Percentiles rank a stretch among this genome's conserved stretches.
phyloP scores from a whole-genome alignment of 2,329 filamentous ascomycete species.

The Colletotrichum sp. region DNA sequence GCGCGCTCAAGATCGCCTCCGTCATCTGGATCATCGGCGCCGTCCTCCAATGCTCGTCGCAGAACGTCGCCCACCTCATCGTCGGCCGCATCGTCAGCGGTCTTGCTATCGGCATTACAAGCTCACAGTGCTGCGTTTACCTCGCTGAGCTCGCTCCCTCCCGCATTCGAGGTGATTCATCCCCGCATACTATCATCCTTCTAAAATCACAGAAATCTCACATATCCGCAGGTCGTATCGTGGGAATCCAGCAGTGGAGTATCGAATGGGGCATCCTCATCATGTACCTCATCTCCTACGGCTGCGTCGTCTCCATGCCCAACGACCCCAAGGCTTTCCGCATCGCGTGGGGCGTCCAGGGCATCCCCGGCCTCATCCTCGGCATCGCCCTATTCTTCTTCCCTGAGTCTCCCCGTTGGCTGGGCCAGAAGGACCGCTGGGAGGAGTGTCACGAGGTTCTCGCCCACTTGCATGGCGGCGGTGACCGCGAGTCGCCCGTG shows the following conservation, averaged over 20 bases:
- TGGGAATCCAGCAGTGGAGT: slow-evolving; percentile 76
- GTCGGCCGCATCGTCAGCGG: slow-evolving; percentile 67
- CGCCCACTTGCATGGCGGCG: slow-evolving; percentile 57
- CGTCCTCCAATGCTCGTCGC: slow-evolving; percentile 62
- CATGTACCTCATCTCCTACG: slow-evolving; percentile 74
- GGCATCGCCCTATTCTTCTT: slow-evolving; percentile 24
- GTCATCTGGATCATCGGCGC: slow-evolving; percentile 62
- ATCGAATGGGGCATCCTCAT: slow-evolving; percentile 72
- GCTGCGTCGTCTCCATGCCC: slow-evolving; percentile 60
- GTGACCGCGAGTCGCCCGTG: slow-evolving; percentile 56
- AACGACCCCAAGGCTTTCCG: slow-evolving; percentile 66
- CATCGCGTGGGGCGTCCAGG: slow-evolving; percentile 36
- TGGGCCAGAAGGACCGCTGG: slow-evolving; percentile 20
- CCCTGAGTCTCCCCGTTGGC: slow-evolving; percentile 19
- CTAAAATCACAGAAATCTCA: neutral
- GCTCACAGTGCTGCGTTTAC: slow-evolving; percentile 72
- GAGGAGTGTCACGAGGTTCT: slow-evolving; percentile 23
- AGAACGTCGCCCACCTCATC: slow-evolving; percentile 61
- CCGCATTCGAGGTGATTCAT: slow-evolving; percentile 40
- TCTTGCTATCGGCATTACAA: slow-evolving; percentile 69
- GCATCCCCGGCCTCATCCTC: slow-evolving; percentile 25
- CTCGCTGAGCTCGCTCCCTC: slow-evolving; percentile 69
- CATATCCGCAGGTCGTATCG: slow-evolving; percentile 57
- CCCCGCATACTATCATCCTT: fast-evolving
- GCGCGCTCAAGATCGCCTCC: slow-evolving; percentile 49